phyloP scores from a whole-genome alignment of 2,329 filamentous ascomycete genomes.

The Diaporthe citrichinensis region DNA sequence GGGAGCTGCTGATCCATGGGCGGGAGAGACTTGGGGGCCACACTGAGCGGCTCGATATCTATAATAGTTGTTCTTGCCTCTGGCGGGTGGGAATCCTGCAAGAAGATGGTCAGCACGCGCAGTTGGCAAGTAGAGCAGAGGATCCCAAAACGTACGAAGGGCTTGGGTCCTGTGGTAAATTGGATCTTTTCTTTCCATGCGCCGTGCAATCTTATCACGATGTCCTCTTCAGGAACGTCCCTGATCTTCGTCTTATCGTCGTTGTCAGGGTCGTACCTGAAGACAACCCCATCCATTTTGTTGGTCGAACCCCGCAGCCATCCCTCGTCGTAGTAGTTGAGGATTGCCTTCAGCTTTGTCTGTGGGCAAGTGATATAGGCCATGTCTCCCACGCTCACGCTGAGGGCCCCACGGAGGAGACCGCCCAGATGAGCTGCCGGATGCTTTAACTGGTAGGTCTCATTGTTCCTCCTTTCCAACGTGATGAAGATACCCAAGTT shows the following conservation, averaged over 20 bases:
- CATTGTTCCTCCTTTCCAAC: slow-evolving; percentile 82
- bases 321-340: slow-evolving; percentile 94
- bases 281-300: slow-evolving; percentile 90
- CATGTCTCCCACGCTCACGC: slow-evolving; percentile 89
- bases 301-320: slow-evolving; percentile 95
- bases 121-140: slow-evolving; percentile 27
- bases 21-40: slow-evolving; percentile 84
- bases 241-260: slow-evolving; percentile 85
- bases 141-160: slow-evolving; percentile 67
- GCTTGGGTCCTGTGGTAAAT: slow-evolving; percentile 72
- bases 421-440: slow-evolving; percentile 94
- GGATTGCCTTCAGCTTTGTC: slow-evolving; percentile 90
- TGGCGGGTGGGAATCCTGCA: slow-evolving; percentile 60
- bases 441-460: slow-evolving; percentile 96
- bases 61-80: slow-evolving; percentile 83
- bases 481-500: slow-evolving; percentile 97
- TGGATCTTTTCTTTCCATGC: slow-evolving; percentile 84
- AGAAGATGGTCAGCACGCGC: slow-evolving; percentile 36
- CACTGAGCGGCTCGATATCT: slow-evolving; percentile 86
- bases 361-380: slow-evolving; percentile 92
- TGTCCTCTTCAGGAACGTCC: slow-evolving; percentile 87
- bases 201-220: slow-evolving; percentile 86
- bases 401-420: slow-evolving; percentile 87
- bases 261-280: slow-evolving; percentile 89
- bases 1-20: slow-evolving; percentile 83